Evolutionary conservation across 2,329 filamentous ascomycete genomes (phyloP).

Genomic region (Pleurostoma richardsiae): DNA sequence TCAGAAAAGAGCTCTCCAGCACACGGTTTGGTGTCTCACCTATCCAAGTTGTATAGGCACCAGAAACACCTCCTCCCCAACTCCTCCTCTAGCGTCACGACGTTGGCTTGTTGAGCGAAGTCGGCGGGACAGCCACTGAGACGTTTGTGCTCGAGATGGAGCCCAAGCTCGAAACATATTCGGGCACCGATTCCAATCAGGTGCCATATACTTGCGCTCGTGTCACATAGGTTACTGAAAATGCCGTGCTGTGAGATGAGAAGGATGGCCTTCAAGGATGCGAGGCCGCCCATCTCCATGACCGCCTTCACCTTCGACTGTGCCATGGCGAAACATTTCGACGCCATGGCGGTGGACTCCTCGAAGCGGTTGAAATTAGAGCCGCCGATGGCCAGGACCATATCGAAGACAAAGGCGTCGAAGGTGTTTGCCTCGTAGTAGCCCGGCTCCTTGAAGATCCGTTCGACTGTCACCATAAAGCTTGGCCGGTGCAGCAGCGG

Average conservation of each 20-base stretch:
- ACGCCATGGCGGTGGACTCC: too few relatives aligned
- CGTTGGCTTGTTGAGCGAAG: too few relatives aligned
- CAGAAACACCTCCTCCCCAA: slow-evolving; percentile 7
- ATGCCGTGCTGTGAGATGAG: slow-evolving; percentile 7
- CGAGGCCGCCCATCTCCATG: too few relatives aligned
- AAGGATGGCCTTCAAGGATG: slow-evolving; percentile 4
- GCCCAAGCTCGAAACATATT: slow-evolving; percentile 7
- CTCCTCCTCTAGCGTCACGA: slow-evolving; percentile 5
- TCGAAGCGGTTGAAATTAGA: slow-evolving; percentile 6
- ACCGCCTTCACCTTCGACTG: too few relatives aligned
- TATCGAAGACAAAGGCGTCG: slow-evolving; percentile 8
- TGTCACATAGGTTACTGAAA: slow-evolving; percentile 5
- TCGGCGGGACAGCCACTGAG: too few relatives aligned
- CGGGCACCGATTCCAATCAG: background rate
- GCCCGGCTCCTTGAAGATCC: slow-evolving; percentile 5
- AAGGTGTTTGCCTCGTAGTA: slow-evolving; percentile 3
- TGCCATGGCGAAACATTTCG: too few relatives aligned
- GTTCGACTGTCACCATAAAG: slow-evolving; percentile 8
- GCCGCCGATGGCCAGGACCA: slow-evolving; percentile 8
- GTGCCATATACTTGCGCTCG: slow-evolving; percentile 1
- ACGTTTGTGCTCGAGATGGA: too few relatives aligned
- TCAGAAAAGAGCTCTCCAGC: too few relatives aligned
- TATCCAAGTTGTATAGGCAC: slow-evolving; percentile 9
- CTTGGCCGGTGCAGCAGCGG: slow-evolving; percentile 10
- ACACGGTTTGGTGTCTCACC: too few relatives aligned